Percentiles rank a stretch among this genome's conserved stretches.
Conservation (phyloP, 495 filamentous ascomycete genomes). For the Aspergillus affinis region DNA sequence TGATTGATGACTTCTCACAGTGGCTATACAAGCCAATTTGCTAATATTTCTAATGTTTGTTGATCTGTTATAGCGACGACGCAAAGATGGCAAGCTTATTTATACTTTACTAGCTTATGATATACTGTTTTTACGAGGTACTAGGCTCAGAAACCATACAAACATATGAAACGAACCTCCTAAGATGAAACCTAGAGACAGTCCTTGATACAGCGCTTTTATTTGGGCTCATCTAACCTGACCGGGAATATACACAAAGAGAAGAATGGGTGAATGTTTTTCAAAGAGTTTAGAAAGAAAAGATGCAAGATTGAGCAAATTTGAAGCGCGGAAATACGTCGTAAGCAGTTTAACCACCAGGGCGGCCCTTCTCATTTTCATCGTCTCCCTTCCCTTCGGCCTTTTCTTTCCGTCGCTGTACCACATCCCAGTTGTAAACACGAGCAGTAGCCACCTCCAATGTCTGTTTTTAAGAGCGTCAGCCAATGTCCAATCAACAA, state of each 20-base stretch:
- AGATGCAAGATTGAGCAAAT: not conserved
- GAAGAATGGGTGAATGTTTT: not conserved
- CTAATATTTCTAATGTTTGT: slow-evolving; percentile 3
- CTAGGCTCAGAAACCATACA: not conserved
- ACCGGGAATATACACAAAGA: not conserved
- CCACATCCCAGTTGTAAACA: slow-evolving; percentile 99
- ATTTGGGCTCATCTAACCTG: not conserved
- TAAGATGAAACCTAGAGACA: not conserved
- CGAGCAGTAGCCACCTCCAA: slow-evolving; percentile 94
- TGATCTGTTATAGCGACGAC: not conserved
- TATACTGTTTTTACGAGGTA: not conserved
- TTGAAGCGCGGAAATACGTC: not conserved
- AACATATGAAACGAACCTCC: not conserved
- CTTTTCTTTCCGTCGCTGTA: slow-evolving; percentile 89
- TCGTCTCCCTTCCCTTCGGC: slow-evolving; percentile 55
- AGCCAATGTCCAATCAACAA: slow-evolving; percentile 17
- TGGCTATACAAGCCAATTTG: slow-evolving; percentile 15
- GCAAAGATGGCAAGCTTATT: not conserved
- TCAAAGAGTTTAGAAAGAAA: not conserved
- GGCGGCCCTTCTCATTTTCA: slow-evolving; percentile 19
- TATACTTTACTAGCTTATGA: not conserved
- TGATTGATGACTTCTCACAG: slow-evolving; percentile 14
- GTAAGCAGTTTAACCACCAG: slow-evolving; percentile 8
- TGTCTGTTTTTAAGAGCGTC: slow-evolving; percentile 58
- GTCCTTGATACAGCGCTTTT: not conserved